Conservation (phyloP, 1,284 basidiomycete genomes). For the Afroboletus lepidellus region DNA sequence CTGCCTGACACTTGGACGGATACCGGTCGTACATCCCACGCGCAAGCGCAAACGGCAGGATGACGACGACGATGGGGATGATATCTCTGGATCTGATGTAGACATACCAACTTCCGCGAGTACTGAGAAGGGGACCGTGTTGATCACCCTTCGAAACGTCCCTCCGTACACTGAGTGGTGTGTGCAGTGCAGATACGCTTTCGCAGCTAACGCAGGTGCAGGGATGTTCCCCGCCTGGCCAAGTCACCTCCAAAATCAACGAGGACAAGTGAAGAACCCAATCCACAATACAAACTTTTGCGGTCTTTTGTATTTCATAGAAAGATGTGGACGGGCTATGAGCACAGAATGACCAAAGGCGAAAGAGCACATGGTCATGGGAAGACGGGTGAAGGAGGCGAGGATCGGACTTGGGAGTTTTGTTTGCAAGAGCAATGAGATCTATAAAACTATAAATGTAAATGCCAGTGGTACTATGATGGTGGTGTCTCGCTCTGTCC, state of each 20-base stretch:
- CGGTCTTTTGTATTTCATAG: slow-evolving; percentile 85
- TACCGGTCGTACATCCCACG: slow-evolving; percentile 42
- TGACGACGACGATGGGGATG: slow-evolving; percentile 42
- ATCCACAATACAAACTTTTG: slow-evolving; percentile 71
- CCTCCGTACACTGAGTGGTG: slow-evolving; percentile 89
- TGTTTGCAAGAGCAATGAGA: slow-evolving; percentile 42
- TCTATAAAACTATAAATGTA: slow-evolving; percentile 7
- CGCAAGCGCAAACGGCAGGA: slow-evolving; percentile 47
- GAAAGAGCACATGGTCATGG: slow-evolving; percentile 63
- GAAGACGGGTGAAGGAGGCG: slow-evolving; percentile 68
- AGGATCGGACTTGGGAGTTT: slow-evolving; percentile 81
- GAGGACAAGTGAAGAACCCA: slow-evolving; percentile 44
- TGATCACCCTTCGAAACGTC: slow-evolving; percentile 87
- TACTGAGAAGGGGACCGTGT: slow-evolving; percentile 59
- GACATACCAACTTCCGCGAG: slow-evolving; percentile 9
- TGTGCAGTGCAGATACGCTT: slow-evolving; percentile 20
- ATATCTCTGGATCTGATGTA: slow-evolving; percentile 30
- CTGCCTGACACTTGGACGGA: slow-evolving; percentile 60
- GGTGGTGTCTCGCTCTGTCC: slow-evolving; percentile 28
- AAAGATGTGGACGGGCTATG: slow-evolving; percentile 77
- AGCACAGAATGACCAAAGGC: slow-evolving; percentile 91
- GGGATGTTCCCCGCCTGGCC: slow-evolving; percentile 79
- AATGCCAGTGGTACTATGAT: slow-evolving; percentile 18
- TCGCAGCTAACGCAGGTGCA: slow-evolving; percentile 30
- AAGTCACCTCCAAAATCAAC: slow-evolving; percentile 63